Evolutionary conservation across 2,329 filamentous ascomycete species (phyloP), one percentile per base, ranked within the genome.

Genomic region (Alternaria dauci): DNA sequence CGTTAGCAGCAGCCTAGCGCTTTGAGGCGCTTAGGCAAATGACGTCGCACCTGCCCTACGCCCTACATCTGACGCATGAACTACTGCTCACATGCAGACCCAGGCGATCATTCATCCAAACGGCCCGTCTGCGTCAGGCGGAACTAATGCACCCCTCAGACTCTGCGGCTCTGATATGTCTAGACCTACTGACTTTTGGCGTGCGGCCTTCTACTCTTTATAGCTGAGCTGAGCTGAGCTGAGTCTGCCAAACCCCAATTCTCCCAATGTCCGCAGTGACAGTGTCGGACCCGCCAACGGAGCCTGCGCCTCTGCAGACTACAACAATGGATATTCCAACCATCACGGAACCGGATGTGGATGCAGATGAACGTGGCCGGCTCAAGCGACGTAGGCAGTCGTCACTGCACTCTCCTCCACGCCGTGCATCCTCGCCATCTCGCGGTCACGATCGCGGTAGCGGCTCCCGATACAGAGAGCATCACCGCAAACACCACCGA

Each of bases 241-340:
- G 20, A 23, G 20, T 23, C 6, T 44, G 8, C 44, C 30, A 52
- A 43, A 44, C 39, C 18, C 14, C 58, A 55, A 38, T 36, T 43
- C 41, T 26, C 18, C 12, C 58, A 52, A 32, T 39, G 47, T 56
- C 44, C 20, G 51, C 34, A 55, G 55, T 23, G 47, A 58, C 28
- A 16, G 58, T 61, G 44, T 25, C 59, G 43, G 58, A 56, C 28
- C 26, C 41, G 14, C 47, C 54, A 32, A 55, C 18, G 20, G 55
- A 52, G 34, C 30, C 43, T 18, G 28, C 26, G 18, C 14, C 36
- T 52, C 39, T 30, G 20, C 38, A 46, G 23, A 80, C 72, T 20
- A 82, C 83, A 46, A 71, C 78, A 8, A 80, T 79, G 18, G 75
- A 79, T 28, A 76, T 77, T 12, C 74, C 73, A 39, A 82, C 75